These are phyloP conservation scores for Starmerella asiatica DNA, from an alignment of 805 yeast species.

Conservation along the genomic window DNA sequence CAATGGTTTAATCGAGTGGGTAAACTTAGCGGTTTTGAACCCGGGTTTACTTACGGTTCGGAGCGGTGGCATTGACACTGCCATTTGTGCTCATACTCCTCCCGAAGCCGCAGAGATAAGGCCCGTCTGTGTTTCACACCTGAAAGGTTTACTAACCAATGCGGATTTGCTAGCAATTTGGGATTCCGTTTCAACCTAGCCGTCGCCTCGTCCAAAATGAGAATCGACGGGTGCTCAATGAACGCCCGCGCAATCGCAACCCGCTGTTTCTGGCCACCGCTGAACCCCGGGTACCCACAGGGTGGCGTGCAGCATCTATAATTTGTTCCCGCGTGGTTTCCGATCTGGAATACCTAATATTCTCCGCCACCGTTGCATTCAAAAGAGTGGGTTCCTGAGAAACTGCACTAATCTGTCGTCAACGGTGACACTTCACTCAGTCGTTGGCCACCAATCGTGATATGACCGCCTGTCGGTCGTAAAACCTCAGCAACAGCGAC, in stretches of 20 bases:
- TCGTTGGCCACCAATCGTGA: slow-evolving; percentile 51
- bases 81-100: slow-evolving; percentile 5
- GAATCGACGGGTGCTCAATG: slow-evolving; percentile 60
- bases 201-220: slow-evolving; percentile 86
- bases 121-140: too few species aligned
- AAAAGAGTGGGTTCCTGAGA: slow-evolving; percentile 86
- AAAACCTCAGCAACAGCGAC: slow-evolving; percentile 65
- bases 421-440: slow-evolving; percentile 56
- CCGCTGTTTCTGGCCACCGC: slow-evolving; percentile 93
- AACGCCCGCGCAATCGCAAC: slow-evolving; percentile 83
- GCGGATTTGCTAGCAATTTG: slow-evolving; percentile 74
- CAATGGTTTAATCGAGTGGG: slow-evolving; percentile 16
- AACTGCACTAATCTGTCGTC: slow-evolving; percentile 67
- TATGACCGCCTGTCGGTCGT: slow-evolving; percentile 56
- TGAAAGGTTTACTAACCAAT: slow-evolving; percentile 28
- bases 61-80: slow-evolving; percentile 7
- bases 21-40: slow-evolving; percentile 10
- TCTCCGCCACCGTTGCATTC: slow-evolving; percentile 73
- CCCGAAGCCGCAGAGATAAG: neutral
- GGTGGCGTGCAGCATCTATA: slow-evolving; percentile 43
- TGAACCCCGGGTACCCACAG: slow-evolving; percentile 78
- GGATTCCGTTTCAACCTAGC: slow-evolving; percentile 83
- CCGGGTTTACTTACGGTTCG: slow-evolving; percentile 3
- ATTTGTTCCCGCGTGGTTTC: slow-evolving; percentile 48
- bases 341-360: slow-evolving; percentile 60